These are phyloP conservation scores for Paramecium biaurelia DNA, from an alignment of 73 alveolate genomes.

Conservation along the genomic window DNA sequence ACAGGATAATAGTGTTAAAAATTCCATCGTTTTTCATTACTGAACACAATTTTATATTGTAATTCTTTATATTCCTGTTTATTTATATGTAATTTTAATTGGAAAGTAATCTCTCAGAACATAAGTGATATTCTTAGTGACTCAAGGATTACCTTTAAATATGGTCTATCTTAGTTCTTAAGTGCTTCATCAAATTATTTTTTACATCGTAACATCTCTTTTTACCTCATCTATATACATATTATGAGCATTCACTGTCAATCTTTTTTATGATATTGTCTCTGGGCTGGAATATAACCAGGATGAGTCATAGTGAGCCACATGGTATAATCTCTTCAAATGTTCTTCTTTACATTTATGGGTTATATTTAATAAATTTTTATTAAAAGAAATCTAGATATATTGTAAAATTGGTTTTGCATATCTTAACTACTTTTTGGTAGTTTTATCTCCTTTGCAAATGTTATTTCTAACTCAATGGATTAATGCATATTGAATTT, in stretches of 20 bases:
- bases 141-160: slow-evolving; percentile 51
- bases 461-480: too few species aligned
- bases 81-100: not conserved
- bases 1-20: slow-evolving; percentile 21
- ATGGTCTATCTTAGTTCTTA: slow-evolving; percentile 54
- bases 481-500: too few species aligned
- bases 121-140: slow-evolving; percentile 40
- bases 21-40: slow-evolving; percentile 65
- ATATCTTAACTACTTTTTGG: too few species aligned
- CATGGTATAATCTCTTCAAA: not conserved
- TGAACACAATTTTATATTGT: slow-evolving; percentile 25
- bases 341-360: not conserved
- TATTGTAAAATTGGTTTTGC: too few species aligned
- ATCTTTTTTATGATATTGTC: not conserved
- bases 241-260: slow-evolving; percentile 24
- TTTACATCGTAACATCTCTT: slow-evolving; percentile 31
- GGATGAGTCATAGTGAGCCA: not conserved
- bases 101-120: slow-evolving; percentile 45
- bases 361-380: not conserved
- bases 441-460: too few species aligned
- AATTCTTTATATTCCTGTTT: not conserved
- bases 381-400: too few species aligned
- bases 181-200: slow-evolving; percentile 38
- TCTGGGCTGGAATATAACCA: slow-evolving; percentile 6
- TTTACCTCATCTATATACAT: slow-evolving; percentile 39